Percentiles rank a stretch among this genome's conserved stretches.
Conservation (phyloP, 495 filamentous ascomycete genomes). For the Lindgomyces ingoldianus region DNA sequence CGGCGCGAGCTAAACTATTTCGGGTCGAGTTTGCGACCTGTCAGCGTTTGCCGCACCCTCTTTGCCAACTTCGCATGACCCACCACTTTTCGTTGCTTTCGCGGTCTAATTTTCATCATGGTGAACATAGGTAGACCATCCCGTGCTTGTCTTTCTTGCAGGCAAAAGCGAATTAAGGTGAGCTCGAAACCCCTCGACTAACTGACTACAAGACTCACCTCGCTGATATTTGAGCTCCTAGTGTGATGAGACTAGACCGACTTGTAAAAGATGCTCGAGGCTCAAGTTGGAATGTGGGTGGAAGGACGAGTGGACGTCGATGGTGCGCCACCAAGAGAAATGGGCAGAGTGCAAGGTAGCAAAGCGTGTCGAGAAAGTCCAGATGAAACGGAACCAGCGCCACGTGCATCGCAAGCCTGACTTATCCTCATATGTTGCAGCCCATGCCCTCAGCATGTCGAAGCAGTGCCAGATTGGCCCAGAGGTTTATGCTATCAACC, state of each 20-base stretch:
- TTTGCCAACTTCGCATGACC: not conserved
- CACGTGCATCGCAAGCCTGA: not conserved
- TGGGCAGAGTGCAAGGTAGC: slow-evolving; percentile 16
- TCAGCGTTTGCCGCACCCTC: not conserved
- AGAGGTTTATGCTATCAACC: slow-evolving; percentile 12
- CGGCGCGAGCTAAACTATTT: slow-evolving; percentile 12
- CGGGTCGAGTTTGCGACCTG: not conserved
- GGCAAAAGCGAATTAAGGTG: slow-evolving; percentile 6
- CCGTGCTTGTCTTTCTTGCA: slow-evolving; percentile 7
- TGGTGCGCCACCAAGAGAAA: slow-evolving; percentile 21
- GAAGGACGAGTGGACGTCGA: slow-evolving; percentile 9
- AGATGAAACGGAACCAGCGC: not conserved
- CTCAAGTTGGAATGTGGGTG: slow-evolving; percentile 5
- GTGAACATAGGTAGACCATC: slow-evolving; percentile 15
- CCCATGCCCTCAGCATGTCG: not conserved
- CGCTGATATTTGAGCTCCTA: not conserved
- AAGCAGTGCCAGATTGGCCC: slow-evolving; percentile 12
- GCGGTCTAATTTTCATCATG: not conserved
- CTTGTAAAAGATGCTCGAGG: slow-evolving; percentile 5
- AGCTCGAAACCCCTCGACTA: not conserved
- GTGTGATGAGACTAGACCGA: slow-evolving; percentile 15
- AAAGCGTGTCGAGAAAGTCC: slow-evolving; percentile 11
- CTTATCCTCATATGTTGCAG: not conserved
- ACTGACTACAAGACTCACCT: not conserved
- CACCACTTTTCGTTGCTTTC: not conserved